These are phyloP conservation scores for Phytophthora aleatoria DNA, from an alignment of 352 stramenopile species.

Conservation along the genomic window DNA sequence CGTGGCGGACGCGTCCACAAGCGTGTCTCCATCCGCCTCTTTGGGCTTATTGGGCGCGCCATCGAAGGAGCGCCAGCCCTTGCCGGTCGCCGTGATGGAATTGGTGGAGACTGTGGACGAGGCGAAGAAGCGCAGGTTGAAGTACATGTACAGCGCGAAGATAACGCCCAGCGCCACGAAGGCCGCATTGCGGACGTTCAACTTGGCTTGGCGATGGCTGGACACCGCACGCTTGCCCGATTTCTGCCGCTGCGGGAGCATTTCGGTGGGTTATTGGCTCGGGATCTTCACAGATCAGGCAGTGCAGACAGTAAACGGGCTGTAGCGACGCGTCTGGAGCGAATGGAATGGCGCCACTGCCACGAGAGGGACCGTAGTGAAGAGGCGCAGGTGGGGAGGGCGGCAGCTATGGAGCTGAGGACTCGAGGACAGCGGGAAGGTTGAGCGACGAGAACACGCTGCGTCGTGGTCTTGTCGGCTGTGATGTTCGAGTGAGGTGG, in stretches of 20 bases:
- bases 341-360: background rate
- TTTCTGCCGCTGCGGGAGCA: slow-evolving; percentile 63
- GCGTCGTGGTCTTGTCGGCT: slow-evolving; percentile 28
- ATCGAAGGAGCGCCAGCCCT: slow-evolving; percentile 28
- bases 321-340: background rate
- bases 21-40: slow-evolving; percentile 26
- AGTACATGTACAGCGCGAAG: slow-evolving; percentile 63
- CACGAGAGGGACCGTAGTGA: slow-evolving; percentile 1
- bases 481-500: slow-evolving; percentile 22
- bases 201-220: slow-evolving; percentile 31
- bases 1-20: slow-evolving; percentile 42
- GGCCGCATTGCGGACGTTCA: slow-evolving; percentile 30
- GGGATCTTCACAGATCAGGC: slow-evolving; percentile 13
- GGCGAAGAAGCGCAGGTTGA: slow-evolving; percentile 72
- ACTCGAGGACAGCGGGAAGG: background rate
- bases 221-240: slow-evolving; percentile 41
- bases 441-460: background rate
- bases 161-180: slow-evolving; percentile 41
- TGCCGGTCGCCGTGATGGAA: slow-evolving; percentile 26
- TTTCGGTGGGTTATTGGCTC: slow-evolving; percentile 16
- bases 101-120: slow-evolving; percentile 37
- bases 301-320: background rate
- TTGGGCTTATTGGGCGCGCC: slow-evolving; percentile 9
- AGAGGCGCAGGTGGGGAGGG: slow-evolving; percentile 5
- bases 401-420: background rate